Evolutionary conservation across 2,329 filamentous ascomycete species (phyloP).

Genomic region (Myriangium duriaei): DNA sequence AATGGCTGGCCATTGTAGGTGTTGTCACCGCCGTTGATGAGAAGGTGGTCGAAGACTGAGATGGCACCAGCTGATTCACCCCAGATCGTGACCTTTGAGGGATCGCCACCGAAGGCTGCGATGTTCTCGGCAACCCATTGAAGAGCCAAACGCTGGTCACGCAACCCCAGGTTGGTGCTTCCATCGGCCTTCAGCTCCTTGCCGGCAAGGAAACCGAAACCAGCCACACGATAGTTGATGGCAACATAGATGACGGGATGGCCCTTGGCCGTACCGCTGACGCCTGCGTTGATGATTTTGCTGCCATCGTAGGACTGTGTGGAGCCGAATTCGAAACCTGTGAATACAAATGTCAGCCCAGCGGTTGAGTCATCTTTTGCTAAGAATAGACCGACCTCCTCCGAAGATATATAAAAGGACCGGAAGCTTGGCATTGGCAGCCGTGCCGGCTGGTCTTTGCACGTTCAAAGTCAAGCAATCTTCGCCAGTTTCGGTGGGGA

Average conservation of each 20-base stretch:
- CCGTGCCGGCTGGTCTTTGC: slow-evolving; percentile 28
- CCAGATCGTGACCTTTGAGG: slow-evolving; percentile 67
- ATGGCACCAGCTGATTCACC: slow-evolving; percentile 56
- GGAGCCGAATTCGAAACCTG: slow-evolving; percentile 27
- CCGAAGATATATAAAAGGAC: slow-evolving; percentile 39
- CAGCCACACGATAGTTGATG: slow-evolving; percentile 51
- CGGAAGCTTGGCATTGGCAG: slow-evolving; percentile 28
- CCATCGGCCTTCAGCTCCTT: slow-evolving; percentile 23
- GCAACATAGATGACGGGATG: slow-evolving; percentile 63
- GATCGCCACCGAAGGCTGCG: slow-evolving; percentile 70
- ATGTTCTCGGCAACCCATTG: slow-evolving; percentile 21
- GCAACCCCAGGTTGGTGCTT: slow-evolving; percentile 23
- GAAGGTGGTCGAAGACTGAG: slow-evolving; percentile 65
- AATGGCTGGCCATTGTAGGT: slow-evolving; percentile 62
- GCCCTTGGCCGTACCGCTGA: slow-evolving; percentile 25
- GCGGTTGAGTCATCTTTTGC: neutral
- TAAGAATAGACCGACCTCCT: slow-evolving; percentile 22
- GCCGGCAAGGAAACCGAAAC: slow-evolving; percentile 24
- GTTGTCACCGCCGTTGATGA: slow-evolving; percentile 58
- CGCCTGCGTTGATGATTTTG: slow-evolving; percentile 28
- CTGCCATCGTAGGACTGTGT: slow-evolving; percentile 30
- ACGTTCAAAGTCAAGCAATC: slow-evolving; percentile 34
- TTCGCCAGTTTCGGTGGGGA: slow-evolving; percentile 25
- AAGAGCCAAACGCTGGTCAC: slow-evolving; percentile 20
- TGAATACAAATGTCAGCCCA: too few relatives aligned